Base-by-base conservation (phyloP, 164 flowering plant genomes). In the Tetracentron sinense region DNA sequence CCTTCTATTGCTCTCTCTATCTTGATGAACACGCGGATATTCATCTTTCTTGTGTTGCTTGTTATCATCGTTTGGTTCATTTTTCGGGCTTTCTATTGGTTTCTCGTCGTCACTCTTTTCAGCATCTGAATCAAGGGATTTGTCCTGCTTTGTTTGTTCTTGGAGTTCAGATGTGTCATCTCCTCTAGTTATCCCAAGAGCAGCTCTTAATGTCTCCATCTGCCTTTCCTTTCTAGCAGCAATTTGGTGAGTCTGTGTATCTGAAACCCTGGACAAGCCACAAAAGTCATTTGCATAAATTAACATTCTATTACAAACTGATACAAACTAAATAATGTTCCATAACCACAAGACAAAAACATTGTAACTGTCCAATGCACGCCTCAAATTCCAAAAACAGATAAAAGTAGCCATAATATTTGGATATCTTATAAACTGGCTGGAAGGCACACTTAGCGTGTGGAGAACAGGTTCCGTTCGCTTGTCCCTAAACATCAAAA, bases 171-270 rank as follows among this genome's bases (percentile, higher is more conserved):
- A 46, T 1, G 46, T 22, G 42, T 66, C 71, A 29, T 73, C 66
- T 22, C 11, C 69, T 58, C 42, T 69, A 17, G 31, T 35, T 64
- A 93, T 86, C 27, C 94, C 90, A 59, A 95, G 80, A 60, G 99
- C 99, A 75, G 88, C 88, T 65, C 86, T 82, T 4, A 95, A 71
- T 23, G 77, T 82, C 79, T 92, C 97, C 93, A 95, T 77, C 74
- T 92, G 94, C 70, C 74, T 86, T 77, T 92, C 97, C 74, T 92
- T 92, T 52, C 89, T 82, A 42, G 97, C 97, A 64, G 99, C 97
- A 71, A 95, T 78, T 69, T 95, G 96, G 62, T 92, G 99, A 22
- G 93, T 86, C 70, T 89, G 93, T 10, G 97, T 94, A 60, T 94
- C 89, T 10, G 95, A 86, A 62, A 83, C 72, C 83, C 99, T 89